A percentile compares a stretch with the other conserved stretches of the same genome.
These are phyloP conservation scores for Trichoderma sp. DNA, from an alignment of 2,329 filamentous ascomycete genomes.

Conservation along the genomic window DNA sequence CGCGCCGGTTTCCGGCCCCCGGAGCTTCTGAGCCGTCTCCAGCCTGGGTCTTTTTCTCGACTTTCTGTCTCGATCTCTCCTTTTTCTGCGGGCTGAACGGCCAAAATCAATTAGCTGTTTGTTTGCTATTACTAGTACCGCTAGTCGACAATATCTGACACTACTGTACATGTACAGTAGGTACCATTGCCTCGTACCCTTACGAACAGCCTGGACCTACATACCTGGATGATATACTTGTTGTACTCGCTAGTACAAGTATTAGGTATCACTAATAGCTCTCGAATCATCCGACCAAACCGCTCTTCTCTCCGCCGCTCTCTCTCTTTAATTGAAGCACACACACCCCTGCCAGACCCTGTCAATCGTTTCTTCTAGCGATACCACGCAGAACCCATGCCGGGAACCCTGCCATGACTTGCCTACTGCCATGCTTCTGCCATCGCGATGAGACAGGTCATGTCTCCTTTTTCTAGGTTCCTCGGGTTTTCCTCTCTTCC, in stretches of 20 bases:
- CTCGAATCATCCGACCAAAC: background rate
- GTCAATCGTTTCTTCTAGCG: slow-evolving; percentile 16
- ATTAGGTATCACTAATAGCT: background rate
- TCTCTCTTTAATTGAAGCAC: background rate
- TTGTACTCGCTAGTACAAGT: too few species aligned
- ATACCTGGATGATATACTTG: too few species aligned
- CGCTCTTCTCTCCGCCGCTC: background rate
- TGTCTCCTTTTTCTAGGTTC: background rate
- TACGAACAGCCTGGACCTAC: too few species aligned
- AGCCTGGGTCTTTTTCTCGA: background rate
- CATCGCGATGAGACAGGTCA: slow-evolving; percentile 23
- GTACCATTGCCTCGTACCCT: too few species aligned
- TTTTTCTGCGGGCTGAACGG: background rate
- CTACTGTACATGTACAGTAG: too few species aligned
- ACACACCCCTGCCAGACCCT: slow-evolving; percentile 8
- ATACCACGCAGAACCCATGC: slow-evolving; percentile 18
- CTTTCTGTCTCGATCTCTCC: background rate
- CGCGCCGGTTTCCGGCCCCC: background rate
- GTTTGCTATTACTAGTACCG: too few species aligned
- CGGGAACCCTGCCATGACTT: slow-evolving; percentile 25
- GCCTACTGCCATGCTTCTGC: slow-evolving; percentile 20
- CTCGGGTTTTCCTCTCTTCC: background rate
- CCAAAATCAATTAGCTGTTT: background rate
- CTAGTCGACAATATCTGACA: too few species aligned
- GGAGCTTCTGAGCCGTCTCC: background rate